Conservation (phyloP, 2,329 filamentous ascomycete species). For the Phialophora verrucosa region DNA sequence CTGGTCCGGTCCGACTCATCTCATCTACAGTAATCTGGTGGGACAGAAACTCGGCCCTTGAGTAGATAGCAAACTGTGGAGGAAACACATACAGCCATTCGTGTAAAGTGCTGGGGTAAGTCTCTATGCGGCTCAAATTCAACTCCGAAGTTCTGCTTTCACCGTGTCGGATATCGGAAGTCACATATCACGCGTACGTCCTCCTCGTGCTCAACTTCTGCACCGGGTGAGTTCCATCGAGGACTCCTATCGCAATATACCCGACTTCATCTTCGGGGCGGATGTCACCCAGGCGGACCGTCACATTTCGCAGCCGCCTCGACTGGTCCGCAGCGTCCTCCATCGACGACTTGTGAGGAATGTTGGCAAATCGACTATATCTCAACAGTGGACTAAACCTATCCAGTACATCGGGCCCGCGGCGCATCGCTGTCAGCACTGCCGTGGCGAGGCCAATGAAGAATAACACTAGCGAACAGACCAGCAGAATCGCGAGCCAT, state of each 20-base stretch:
- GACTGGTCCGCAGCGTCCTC: constrained; percentile 9
- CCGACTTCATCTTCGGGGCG: constrained; percentile 15
- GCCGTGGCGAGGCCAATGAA: constrained; percentile 6
- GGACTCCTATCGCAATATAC: constrained; percentile 8
- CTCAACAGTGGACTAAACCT: constrained; percentile 16
- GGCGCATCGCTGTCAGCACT: constrained; percentile 4
- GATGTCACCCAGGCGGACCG: constrained; percentile 13
- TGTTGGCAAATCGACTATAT: constrained; percentile 6
- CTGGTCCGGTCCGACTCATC: no score
- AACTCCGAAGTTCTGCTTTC: no score
- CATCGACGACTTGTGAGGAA: constrained; percentile 9
- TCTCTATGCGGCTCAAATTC: no score
- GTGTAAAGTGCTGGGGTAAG: no score
- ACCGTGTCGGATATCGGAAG: no score
- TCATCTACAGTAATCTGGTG: no score
- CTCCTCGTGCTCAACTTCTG: constrained; percentile 2
- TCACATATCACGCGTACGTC: not conserved
- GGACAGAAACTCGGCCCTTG: no score
- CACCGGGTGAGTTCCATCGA: not conserved
- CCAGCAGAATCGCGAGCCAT: constrained; percentile 15
- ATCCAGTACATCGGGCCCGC: constrained; percentile 17
- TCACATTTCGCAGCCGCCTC: constrained; percentile 8
- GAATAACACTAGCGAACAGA: constrained; percentile 16
- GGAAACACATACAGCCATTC: no score
- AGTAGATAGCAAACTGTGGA: no score